These are phyloP conservation scores for Blastobotrys attinorum DNA, from an alignment of 805 yeast species.

Conservation along the genomic window DNA sequence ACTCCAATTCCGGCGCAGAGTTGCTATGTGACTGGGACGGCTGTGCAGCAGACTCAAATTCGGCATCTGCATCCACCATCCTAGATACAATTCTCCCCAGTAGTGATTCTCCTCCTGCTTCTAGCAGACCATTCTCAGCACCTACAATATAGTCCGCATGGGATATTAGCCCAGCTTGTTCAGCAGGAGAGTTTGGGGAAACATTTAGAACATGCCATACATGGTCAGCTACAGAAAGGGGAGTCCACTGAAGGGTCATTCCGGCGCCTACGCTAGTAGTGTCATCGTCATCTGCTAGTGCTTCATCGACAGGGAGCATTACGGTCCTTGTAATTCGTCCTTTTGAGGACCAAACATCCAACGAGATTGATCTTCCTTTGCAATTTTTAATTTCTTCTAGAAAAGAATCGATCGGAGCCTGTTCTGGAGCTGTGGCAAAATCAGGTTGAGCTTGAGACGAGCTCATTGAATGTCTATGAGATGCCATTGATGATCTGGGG, in stretches of 20 bases:
- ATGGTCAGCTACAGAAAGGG: conserved; percentile 63
- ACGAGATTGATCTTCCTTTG: conserved; percentile 35
- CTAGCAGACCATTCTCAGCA: conserved; percentile 74
- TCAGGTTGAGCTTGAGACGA: background rate
- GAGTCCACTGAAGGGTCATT: conserved; percentile 62
- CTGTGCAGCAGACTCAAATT: conserved; percentile 28
- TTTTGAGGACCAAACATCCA: conserved; percentile 81
- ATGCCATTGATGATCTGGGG: background rate
- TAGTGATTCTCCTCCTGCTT: conserved; percentile 80
- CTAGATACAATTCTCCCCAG: conserved; percentile 52
- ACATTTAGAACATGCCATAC: conserved; percentile 83
- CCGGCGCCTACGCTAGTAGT: conserved; percentile 54
- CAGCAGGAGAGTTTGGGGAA: conserved; percentile 73
- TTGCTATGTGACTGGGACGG: conserved; percentile 1
- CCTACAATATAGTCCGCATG: conserved; percentile 86
- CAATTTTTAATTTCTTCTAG: conserved; percentile 37
- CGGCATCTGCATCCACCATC: no score
- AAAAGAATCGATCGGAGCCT: conserved; percentile 24
- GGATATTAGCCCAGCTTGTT: conserved; percentile 71
- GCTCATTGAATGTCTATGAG: background rate
- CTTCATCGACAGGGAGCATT: conserved; percentile 16
- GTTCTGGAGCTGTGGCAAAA: conserved; percentile 7
- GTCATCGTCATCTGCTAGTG: conserved; percentile 19
- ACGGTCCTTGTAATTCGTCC: conserved; percentile 41
- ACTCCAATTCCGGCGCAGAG: conserved; percentile 34